phyloP scores from a whole-genome alignment of 805 yeast species.

The Suhomyces faveliae region DNA sequence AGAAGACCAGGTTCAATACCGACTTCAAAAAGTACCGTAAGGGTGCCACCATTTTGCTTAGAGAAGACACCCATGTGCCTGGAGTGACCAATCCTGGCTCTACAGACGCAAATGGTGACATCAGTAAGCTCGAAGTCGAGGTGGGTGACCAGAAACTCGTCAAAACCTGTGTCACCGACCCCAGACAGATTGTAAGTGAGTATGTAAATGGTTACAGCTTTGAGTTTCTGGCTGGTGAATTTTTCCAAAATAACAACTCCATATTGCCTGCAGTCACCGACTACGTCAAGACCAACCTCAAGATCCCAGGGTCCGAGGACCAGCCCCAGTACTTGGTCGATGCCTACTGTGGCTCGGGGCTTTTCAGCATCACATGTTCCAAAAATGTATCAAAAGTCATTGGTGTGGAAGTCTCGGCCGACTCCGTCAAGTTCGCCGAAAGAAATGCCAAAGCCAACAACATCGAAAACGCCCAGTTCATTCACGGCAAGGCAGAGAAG shows the following conservation, averaged over 20 bases:
- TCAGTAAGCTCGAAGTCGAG: slow-evolving; percentile 25
- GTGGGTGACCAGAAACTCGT: slow-evolving; percentile 33
- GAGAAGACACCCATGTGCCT: slow-evolving; percentile 64
- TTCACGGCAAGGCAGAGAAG: slow-evolving; percentile 90
- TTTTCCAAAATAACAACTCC: slow-evolving; percentile 93
- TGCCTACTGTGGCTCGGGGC: slow-evolving; percentile 95
- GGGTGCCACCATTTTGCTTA: slow-evolving; percentile 82
- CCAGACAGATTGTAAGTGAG: slow-evolving; percentile 79
- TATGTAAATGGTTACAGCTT: slow-evolving; percentile 72
- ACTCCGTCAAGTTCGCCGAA: slow-evolving; percentile 84
- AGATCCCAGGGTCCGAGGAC: slow-evolving; percentile 33
- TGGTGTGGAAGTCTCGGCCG: slow-evolving; percentile 93
- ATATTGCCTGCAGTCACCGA: slow-evolving; percentile 80
- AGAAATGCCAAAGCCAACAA: slow-evolving; percentile 75
- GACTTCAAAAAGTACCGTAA: slow-evolving; percentile 53
- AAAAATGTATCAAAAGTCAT: slow-evolving; percentile 76
- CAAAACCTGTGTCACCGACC: slow-evolving; percentile 75
- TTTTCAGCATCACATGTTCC: slow-evolving; percentile 86
- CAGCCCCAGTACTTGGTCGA: slow-evolving; percentile 70
- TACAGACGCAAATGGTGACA: slow-evolving; percentile 33
- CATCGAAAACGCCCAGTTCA: slow-evolving; percentile 74
- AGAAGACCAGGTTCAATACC: slow-evolving; percentile 55
- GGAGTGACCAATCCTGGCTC: slow-evolving; percentile 42
- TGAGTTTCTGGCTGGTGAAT: slow-evolving; percentile 91
- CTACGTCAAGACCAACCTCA: slow-evolving; percentile 73